Percentiles rank a stretch among this genome's conserved stretches.
Conservation (phyloP, 768 basidiomycete genomes). For the Macrolepiota albuminosa region DNA sequence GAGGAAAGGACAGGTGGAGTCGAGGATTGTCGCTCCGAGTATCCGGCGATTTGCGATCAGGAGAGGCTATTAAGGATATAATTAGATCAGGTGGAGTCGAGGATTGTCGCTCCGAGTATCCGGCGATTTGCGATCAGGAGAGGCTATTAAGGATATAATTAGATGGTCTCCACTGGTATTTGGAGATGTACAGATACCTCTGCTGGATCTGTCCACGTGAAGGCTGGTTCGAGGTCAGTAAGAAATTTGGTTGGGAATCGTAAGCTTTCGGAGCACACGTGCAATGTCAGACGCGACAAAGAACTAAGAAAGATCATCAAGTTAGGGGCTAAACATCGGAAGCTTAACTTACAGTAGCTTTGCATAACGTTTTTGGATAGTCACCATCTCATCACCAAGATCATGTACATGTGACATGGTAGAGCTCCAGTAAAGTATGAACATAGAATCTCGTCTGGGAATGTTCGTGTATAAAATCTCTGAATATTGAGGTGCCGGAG, state of each 20-base stretch:
- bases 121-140: slow-evolving; percentile 20
- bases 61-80: slow-evolving; percentile 21
- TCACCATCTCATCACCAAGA: slow-evolving; percentile 26
- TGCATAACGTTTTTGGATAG: slow-evolving; percentile 32
- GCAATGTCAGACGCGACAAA: slow-evolving; percentile 35
- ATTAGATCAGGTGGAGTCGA: slow-evolving; percentile 32
- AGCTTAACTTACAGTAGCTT: slow-evolving; percentile 31
- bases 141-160: slow-evolving; percentile 16
- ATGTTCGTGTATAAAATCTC: slow-evolving; percentile 21
- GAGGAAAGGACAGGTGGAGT: slow-evolving; percentile 37
- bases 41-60: slow-evolving; percentile 17
- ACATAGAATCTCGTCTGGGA: neutral
- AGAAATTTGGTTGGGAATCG: slow-evolving; percentile 24
- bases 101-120: slow-evolving; percentile 28
- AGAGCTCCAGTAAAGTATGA: slow-evolving; percentile 2
- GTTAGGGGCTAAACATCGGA: slow-evolving; percentile 1
- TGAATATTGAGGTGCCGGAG: slow-evolving; percentile 22
- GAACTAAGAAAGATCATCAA: slow-evolving; percentile 25
- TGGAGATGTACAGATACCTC: slow-evolving; percentile 28
- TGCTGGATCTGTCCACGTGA: slow-evolving; percentile 48
- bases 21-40: slow-evolving; percentile 33
- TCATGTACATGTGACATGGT: slow-evolving; percentile 21
- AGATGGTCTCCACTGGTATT: neutral
- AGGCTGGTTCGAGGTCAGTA: slow-evolving; percentile 32
- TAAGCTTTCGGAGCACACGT: slow-evolving; percentile 33